These are phyloP conservation scores for Colletotrichum caudatum DNA, from an alignment of 2,329 filamentous ascomycete species.

Conservation along the genomic window DNA sequence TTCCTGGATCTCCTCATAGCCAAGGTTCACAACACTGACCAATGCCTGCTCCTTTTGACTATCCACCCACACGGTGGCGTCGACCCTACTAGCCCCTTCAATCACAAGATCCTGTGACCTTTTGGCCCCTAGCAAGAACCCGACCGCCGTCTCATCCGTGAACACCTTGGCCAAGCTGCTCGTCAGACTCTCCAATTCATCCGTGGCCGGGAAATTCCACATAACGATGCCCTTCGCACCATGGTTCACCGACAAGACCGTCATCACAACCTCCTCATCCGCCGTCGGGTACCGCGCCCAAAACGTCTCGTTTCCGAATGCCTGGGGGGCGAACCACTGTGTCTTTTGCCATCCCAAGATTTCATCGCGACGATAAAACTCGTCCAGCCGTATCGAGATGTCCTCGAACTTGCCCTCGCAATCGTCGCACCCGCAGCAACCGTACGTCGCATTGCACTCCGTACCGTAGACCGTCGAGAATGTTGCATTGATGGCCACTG, in stretches of 20 bases:
- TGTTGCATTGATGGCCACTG: slow-evolving; percentile 67
- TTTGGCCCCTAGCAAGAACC: slow-evolving; percentile 47
- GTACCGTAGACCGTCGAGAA: slow-evolving; percentile 67
- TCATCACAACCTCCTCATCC: slow-evolving; percentile 60
- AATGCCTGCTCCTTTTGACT: slow-evolving; percentile 4
- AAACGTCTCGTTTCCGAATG: slow-evolving; percentile 61
- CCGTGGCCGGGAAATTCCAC: slow-evolving; percentile 60
- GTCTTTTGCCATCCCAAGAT: slow-evolving; percentile 60
- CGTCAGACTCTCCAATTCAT: slow-evolving; percentile 53
- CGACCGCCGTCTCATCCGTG: slow-evolving; percentile 51
- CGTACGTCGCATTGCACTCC: slow-evolving; percentile 68
- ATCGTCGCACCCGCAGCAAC: slow-evolving; percentile 73
- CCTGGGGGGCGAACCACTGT: slow-evolving; percentile 60
- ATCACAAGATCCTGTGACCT: slow-evolving; percentile 26
- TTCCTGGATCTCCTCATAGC: background rate
- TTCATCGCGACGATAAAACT: slow-evolving; percentile 52
- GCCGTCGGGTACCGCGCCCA: slow-evolving; percentile 60
- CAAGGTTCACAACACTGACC: slow-evolving; percentile 32
- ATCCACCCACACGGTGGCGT: slow-evolving; percentile 32
- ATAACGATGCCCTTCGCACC: slow-evolving; percentile 58
- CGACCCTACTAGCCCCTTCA: slow-evolving; percentile 28
- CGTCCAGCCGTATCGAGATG: slow-evolving; percentile 58
- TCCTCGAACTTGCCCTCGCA: slow-evolving; percentile 67
- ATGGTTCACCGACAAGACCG: slow-evolving; percentile 58
- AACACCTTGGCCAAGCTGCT: slow-evolving; percentile 55